Evolutionary conservation across 1,139 yeast genomes (phyloP).

Genomic region (Debaryomyces sp.): DNA sequence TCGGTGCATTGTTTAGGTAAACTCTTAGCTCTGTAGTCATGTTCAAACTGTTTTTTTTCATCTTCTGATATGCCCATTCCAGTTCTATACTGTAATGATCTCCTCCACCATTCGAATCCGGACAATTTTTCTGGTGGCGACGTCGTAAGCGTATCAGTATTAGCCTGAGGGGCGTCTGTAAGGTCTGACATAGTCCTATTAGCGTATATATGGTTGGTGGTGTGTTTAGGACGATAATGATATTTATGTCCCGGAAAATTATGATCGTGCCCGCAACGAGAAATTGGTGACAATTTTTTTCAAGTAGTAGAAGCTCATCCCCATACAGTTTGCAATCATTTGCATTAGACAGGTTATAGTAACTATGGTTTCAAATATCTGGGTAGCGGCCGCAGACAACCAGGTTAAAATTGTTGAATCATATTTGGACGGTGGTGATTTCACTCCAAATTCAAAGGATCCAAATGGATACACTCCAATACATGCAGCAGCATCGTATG

Average conservation of each 20-base stretch:
- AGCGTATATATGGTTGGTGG: not conserved
- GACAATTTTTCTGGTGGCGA: conserved; percentile 26
- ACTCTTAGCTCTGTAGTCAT: conserved; percentile 52
- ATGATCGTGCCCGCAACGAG: conserved; percentile 3
- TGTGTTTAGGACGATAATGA: not conserved
- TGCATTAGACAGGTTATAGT: not conserved
- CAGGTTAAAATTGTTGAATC: conserved; percentile 60
- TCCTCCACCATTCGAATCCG: conserved; percentile 84
- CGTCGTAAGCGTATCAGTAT: conserved; percentile 12
- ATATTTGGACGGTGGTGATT: conserved; percentile 52
- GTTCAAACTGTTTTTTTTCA: conserved; percentile 61
- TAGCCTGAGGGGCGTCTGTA: conserved; percentile 5
- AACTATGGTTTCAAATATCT: conserved; percentile 63
- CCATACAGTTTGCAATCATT: conserved; percentile 2
- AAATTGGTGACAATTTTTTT: conserved; percentile 5
- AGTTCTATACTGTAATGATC: conserved; percentile 70
- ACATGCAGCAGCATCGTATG: conserved; percentile 96
- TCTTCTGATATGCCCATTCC: conserved; percentile 64
- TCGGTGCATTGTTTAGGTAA: conserved; percentile 56
- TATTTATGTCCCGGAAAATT: conserved; percentile 6
- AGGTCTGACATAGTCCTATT: conserved; percentile 7
- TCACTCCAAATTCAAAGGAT: conserved; percentile 74
- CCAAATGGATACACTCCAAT: conserved; percentile 94
- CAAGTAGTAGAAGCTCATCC: conserved; percentile 4
- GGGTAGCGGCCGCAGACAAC: conserved; percentile 96